Base-by-base conservation (phyloP, 805 yeast species). In the Candida xiaguanensis region DNA sequence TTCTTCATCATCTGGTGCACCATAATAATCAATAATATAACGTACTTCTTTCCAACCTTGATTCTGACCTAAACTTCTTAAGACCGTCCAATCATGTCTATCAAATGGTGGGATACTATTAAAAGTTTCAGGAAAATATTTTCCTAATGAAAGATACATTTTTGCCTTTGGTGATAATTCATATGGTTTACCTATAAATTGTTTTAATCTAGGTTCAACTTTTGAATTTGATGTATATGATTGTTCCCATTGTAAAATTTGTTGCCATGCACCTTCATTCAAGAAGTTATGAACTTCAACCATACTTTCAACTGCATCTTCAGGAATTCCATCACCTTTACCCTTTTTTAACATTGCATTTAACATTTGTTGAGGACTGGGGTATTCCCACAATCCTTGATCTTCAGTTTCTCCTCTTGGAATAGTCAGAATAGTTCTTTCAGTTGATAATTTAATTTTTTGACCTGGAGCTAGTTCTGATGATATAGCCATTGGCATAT, bases 281-380 rank as follows among this genome's bases (percentile, higher is more conserved):
- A 93, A 64, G 55, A 90, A 93, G 61, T 93, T 93, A 63, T 93
- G 99, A 33, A 93, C 95, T 48, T 84, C 91, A 18, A 93, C 99
- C 99, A 93, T 93, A 34, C 86, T 76, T 50, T 87, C 96, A 3
- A 93, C 97, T 1, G 96, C 96, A 47, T 88, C 96, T 58, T 90
- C 98, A 2, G 91, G 95, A 38, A 91, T 77, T 34, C 83, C 95
- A 32, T 86, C 84, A 2, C 77, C 81, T 54, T 93, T 91, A 15
- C 96, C 96, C 66, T 93, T 93, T 47, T 91, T 79, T 19, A 89
- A 67, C 98, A 93, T 91, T 9, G 99, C 99, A 55, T 91, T 90
- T 49, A 89, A 80, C 99, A 93, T 93, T 59, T 93, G 99, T 63
- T 93, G 99, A 1, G 99, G 99, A 2, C 96, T 87, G 2, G 99